A percentile compares a stretch with the other conserved stretches of the same genome.
These are phyloP conservation scores for Leccinum boreale DNA, from an alignment of 768 basidiomycete species.

Conservation along the genomic window DNA sequence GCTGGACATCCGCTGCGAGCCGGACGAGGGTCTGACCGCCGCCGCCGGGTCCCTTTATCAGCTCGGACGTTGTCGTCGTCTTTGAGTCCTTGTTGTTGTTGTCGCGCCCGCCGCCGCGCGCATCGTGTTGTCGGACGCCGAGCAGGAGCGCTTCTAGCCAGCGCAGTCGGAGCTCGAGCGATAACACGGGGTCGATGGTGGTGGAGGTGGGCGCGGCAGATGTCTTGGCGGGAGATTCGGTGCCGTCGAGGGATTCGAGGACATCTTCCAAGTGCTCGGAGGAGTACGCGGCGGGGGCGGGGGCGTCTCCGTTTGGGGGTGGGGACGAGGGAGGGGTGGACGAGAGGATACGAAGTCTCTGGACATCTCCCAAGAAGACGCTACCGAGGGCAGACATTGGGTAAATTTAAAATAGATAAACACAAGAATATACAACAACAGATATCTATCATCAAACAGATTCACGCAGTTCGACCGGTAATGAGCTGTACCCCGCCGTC, in stretches of 20 bases:
- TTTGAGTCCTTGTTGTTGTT: constrained; percentile 39
- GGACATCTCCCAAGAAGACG: constrained; percentile 77
- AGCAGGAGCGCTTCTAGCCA: constrained; percentile 79
- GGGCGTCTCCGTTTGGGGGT: constrained; percentile 24
- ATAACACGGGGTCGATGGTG: constrained; percentile 59
- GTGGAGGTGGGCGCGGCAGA: constrained; percentile 1
- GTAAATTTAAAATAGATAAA: neutral
- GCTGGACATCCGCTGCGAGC: constrained; percentile 60
- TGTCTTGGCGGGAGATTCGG: constrained; percentile 17
- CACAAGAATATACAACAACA: neutral
- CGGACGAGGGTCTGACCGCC: constrained; percentile 50
- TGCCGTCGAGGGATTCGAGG: constrained; percentile 21
- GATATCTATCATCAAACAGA: constrained; percentile 12
- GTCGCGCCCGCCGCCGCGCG: constrained; percentile 21
- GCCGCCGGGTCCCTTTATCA: constrained; percentile 36
- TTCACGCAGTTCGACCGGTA: constrained; percentile 65
- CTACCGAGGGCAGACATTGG: constrained; percentile 60
- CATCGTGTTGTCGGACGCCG: constrained; percentile 51
- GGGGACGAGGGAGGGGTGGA: constrained; percentile 51
- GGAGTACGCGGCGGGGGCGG: constrained; percentile 1
- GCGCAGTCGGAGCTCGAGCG: constrained; percentile 70
- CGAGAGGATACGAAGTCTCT: constrained; percentile 60
- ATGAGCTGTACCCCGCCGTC: constrained; percentile 58
- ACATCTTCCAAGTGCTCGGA: constrained; percentile 16
- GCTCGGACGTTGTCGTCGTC: constrained; percentile 29